Percentiles rank a stretch among this genome's conserved stretches.
phyloP scores from a whole-genome alignment of 2,329 filamentous ascomycete genomes.

The Rosellinia necatrix region DNA sequence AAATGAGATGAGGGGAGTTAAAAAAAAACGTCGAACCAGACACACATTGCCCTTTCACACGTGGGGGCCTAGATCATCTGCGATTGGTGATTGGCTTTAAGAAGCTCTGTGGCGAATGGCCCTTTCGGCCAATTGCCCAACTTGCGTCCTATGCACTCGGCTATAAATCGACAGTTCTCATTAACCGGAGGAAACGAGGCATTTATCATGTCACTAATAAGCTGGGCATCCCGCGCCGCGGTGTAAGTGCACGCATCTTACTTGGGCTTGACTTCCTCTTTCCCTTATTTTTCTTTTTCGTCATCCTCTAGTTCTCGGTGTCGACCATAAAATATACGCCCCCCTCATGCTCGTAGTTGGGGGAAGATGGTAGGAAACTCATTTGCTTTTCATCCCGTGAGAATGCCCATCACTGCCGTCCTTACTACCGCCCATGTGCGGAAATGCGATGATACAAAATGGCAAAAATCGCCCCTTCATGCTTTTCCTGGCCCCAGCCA shows the following conservation, averaged over 20 bases:
- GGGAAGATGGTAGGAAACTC: slow-evolving; percentile 6
- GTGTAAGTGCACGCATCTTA: background rate
- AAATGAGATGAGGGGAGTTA: too few species aligned
- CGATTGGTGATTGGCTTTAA: slow-evolving; percentile 14
- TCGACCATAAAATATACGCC: slow-evolving; percentile 1
- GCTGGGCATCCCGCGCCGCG: background rate
- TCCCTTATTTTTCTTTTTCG: too few species aligned
- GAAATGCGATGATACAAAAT: slow-evolving; percentile 15
- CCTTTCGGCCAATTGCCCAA: slow-evolving; percentile 9
- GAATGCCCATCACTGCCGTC: slow-evolving; percentile 9
- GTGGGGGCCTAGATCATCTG: slow-evolving; percentile 10
- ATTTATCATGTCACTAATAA: background rate
- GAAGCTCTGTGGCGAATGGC: background rate
- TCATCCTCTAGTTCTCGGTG: background rate
- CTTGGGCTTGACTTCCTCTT: too few species aligned
- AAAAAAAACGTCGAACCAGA: too few species aligned
- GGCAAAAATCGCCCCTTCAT: slow-evolving; percentile 5
- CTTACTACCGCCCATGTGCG: slow-evolving; percentile 4
- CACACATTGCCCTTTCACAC: background rate
- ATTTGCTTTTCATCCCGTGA: slow-evolving; percentile 7
- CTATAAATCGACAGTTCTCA: too few species aligned
- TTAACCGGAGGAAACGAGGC: too few species aligned
- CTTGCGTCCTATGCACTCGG: too few species aligned
- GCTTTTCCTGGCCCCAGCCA: slow-evolving; percentile 9
- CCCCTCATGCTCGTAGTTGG: slow-evolving; percentile 1